phyloP scores from a whole-genome alignment of 768 basidiomycete genomes.

The Tubosaeta sp. region DNA sequence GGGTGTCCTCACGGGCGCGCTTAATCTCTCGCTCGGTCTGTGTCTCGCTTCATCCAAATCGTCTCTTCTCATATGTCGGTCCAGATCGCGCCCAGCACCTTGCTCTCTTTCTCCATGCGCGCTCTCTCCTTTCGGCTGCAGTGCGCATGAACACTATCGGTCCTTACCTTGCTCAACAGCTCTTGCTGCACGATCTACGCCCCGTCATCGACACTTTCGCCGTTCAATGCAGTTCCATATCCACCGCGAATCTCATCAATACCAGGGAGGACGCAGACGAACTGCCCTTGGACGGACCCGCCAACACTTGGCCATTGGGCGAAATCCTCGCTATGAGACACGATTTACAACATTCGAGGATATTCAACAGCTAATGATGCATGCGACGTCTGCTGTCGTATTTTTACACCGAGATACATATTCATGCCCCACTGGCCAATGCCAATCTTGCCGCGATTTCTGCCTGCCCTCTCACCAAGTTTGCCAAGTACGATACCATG shows the following conservation, averaged over 20 bases:
- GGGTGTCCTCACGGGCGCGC: conserved; percentile 76
- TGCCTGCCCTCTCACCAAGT: conserved; percentile 88
- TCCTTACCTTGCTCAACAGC: conserved; percentile 87
- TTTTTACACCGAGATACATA: conserved; percentile 4
- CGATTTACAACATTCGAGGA: conserved; percentile 91
- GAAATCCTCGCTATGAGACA: conserved; percentile 89
- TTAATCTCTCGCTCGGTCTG: conserved; percentile 69
- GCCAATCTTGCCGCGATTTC: conserved; percentile 88
- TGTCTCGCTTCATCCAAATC: not conserved
- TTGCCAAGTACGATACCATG: conserved; percentile 93
- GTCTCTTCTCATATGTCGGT: conserved; percentile 2
- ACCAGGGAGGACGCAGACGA: conserved; percentile 4
- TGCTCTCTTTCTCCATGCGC: conserved; percentile 89
- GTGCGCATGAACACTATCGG: conserved; percentile 90
- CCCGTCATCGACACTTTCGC: conserved; percentile 59
- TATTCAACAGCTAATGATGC: conserved; percentile 78
- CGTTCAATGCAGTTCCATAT: conserved; percentile 41
- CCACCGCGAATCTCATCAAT: conserved; percentile 40
- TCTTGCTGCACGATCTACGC: conserved; percentile 71
- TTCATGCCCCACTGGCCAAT: conserved; percentile 47
- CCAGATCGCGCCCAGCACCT: conserved; percentile 81
- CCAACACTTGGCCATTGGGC: conserved; percentile 93
- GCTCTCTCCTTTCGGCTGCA: conserved; percentile 85
- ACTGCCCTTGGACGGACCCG: conserved; percentile 53
- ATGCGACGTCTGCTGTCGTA: not conserved